A percentile compares a stretch with the other conserved stretches of the same genome.
phyloP scores from a whole-genome alignment of 805 yeast genomes.

The Candida parachauliodes region DNA sequence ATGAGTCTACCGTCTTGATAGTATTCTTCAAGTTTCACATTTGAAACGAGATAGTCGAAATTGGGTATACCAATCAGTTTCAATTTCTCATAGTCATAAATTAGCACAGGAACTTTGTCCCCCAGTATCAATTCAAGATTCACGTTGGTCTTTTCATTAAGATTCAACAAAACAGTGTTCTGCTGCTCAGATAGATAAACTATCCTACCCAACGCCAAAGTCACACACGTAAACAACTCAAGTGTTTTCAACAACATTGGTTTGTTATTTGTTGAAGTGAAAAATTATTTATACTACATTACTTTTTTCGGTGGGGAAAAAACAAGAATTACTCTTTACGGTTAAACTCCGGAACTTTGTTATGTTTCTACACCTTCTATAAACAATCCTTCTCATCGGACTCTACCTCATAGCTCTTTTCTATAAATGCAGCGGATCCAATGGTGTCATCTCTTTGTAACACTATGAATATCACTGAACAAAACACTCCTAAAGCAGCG shows the following conservation, averaged over 20 bases:
- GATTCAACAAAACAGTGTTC: not conserved
- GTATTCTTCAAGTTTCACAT: slow-evolving; percentile 4
- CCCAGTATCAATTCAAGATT: not conserved
- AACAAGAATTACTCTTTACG: not conserved
- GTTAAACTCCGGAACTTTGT: no score
- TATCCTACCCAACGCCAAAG: not conserved
- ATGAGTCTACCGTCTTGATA: not conserved
- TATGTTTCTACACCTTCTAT: no score
- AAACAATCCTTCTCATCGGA: slow-evolving; percentile 1
- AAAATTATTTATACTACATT: not conserved
- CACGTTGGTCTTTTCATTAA: not conserved
- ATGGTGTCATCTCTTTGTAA: slow-evolving; percentile 7
- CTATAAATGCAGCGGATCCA: slow-evolving; percentile 2
- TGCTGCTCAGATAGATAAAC: not conserved
- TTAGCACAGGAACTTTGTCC: slow-evolving; percentile 1
- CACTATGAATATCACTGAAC: slow-evolving; percentile 23
- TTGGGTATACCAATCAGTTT: not conserved
- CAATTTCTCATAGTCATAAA: slow-evolving; percentile 2
- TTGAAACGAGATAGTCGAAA: slow-evolving; percentile 1
- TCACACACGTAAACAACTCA: not conserved
- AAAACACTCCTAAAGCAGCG: slow-evolving; percentile 44
- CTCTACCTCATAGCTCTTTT: slow-evolving; percentile 1
- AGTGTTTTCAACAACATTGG: no score
- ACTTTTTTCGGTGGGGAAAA: not conserved
- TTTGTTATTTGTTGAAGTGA: no score